Conservation (phyloP, 306 rosid species). For the Herpetospermum pedunculosum region DNA sequence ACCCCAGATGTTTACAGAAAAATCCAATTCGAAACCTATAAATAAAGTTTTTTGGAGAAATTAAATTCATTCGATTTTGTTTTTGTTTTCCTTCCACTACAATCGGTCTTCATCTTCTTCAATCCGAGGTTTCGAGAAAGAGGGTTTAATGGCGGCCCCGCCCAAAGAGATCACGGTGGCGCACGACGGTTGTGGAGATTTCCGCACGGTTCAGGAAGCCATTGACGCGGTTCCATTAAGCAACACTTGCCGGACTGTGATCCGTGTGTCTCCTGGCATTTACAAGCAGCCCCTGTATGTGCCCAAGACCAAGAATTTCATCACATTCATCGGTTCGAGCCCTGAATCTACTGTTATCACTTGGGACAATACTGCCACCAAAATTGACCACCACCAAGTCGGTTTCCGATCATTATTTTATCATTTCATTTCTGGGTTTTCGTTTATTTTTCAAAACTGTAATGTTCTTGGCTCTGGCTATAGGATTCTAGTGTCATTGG, state of each 20-base stretch:
- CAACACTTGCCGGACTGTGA: conserved; percentile 56
- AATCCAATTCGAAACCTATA: too few relatives aligned
- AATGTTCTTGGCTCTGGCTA: neutral
- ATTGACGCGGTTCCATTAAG: conserved; percentile 66
- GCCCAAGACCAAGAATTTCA: conserved; percentile 76
- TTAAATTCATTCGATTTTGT: too few relatives aligned
- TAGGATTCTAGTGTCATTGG: conserved; percentile 59
- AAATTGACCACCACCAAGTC: conserved; percentile 68
- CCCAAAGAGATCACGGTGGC: conserved; percentile 39
- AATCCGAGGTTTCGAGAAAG: neutral
- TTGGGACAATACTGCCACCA: conserved; percentile 76
- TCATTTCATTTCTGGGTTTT: conserved; percentile 7
- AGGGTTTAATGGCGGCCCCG: conserved; percentile 40
- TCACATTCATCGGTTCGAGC: conserved; percentile 44
- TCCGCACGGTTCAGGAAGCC: conserved; percentile 72
- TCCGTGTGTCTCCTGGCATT: conserved; percentile 60
- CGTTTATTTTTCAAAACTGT: conserved; percentile 3
- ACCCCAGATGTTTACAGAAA: too few relatives aligned
- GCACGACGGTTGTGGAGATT: conserved; percentile 58
- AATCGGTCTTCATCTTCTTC: neutral
- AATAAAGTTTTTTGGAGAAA: too few relatives aligned
- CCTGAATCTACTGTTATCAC: conserved; percentile 65
- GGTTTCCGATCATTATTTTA: neutral
- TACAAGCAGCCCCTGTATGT: conserved; percentile 72
- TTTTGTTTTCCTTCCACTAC: neutral